Evolutionary conservation across 768 basidiomycete species (phyloP), one percentile per base, ranked within the genome.

Genomic region (Strobilomyces confusus): DNA sequence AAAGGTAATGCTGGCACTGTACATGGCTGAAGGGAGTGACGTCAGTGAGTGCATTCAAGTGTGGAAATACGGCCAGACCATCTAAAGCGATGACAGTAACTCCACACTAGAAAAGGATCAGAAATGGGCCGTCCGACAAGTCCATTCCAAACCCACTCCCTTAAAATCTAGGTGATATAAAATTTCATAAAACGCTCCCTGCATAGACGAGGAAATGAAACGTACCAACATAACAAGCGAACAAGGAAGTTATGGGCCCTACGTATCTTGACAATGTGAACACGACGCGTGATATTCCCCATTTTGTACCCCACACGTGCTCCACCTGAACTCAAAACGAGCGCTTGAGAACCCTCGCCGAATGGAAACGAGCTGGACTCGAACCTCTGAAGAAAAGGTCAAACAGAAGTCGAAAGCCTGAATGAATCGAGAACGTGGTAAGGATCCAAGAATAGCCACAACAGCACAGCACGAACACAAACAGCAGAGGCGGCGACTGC

Each of bases 261-360:
- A 69, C 46, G 45, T 69, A 69, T 57, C 65, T 66, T 36, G 67
- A 49, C 8, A 67, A 7, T 17, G 64, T 62, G 36, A 67, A 67
- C 17, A 69, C 43, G 25, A 64, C 33, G 40, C 65, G 64, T 32
- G 67, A 36, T 5, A 22, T 22, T 25, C 47, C 55, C 65, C 65
- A 66, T 41, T 54, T 62, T 9, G 59, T 55, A 14, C 65, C 57
- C 64, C 67, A 67, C 9, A 64, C 50, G 42, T 58, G 44, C 44
- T 52, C 51, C 6, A 67, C 60, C 65, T 67, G 19, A 13, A 25
- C n/a, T n/a, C n/a, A n/a, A n/a, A n/a, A n/a, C 12, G 29, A 12
- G 4, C 13, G 3, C 3, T 36, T 64, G 17, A 63, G 52, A 40
- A 29, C 17, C 11, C 34, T 23, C 4, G 9, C 20, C 6, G 12